phyloP scores from a whole-genome alignment of 2,329 filamentous ascomycete genomes.

The Venturia asperata region DNA sequence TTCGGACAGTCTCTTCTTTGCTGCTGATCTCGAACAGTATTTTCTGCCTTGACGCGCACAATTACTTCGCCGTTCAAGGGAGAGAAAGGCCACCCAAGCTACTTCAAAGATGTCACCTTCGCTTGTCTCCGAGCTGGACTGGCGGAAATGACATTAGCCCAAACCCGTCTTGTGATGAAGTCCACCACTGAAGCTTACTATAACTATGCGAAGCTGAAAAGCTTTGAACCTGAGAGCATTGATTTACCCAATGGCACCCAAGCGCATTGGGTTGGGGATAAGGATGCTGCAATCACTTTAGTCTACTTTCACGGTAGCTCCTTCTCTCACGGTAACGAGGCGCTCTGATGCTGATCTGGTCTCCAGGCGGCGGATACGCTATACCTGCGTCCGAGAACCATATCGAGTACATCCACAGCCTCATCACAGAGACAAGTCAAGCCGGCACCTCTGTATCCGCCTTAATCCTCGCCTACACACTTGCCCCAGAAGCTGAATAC shows the following conservation, averaged over 20 bases:
- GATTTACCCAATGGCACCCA: slow-evolving; percentile 13
- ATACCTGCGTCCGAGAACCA: slow-evolving; percentile 42
- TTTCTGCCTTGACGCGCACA: slow-evolving; percentile 30
- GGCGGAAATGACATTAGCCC: slow-evolving; percentile 27
- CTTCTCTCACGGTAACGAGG: no score
- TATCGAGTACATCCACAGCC: slow-evolving; percentile 43
- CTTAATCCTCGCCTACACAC: slow-evolving; percentile 52
- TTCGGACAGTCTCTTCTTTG: slow-evolving; percentile 18
- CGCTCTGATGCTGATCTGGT: background rate
- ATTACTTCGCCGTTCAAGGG: slow-evolving; percentile 34
- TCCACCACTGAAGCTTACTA: slow-evolving; percentile 26
- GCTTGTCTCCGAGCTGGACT: slow-evolving; percentile 29
- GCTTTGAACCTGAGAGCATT: background rate
- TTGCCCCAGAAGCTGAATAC: slow-evolving; percentile 44
- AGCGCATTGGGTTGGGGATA: slow-evolving; percentile 19
- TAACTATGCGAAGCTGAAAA: background rate
- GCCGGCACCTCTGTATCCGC: slow-evolving; percentile 42
- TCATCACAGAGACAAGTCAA: slow-evolving; percentile 39
- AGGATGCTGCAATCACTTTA: slow-evolving; percentile 10
- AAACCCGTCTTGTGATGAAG: slow-evolving; percentile 31
- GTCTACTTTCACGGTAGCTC: slow-evolving; percentile 18
- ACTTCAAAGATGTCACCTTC: slow-evolving; percentile 32
- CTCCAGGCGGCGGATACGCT: slow-evolving; percentile 50
- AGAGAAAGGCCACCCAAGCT: slow-evolving; percentile 30
- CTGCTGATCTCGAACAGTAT: slow-evolving; percentile 24